Evolutionary conservation across 2,329 filamentous ascomycete species (phyloP).

Genomic region (Fusarium decemcellulare): DNA sequence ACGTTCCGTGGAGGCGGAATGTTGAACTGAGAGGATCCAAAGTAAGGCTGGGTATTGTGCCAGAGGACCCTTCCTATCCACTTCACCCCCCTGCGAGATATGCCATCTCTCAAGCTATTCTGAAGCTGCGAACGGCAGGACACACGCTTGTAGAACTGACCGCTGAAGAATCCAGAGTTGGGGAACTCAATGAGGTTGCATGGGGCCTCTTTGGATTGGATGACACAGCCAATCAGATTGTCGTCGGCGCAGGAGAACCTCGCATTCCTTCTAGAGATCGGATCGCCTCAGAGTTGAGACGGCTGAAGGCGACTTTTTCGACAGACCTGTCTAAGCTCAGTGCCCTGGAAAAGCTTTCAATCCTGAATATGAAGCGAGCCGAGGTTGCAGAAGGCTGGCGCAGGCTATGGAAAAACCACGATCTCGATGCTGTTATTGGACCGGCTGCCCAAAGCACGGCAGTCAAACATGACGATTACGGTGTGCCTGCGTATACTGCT

Average conservation of each 20-base stretch:
- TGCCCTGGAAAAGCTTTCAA: constrained; percentile 53
- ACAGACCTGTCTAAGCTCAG: background rate
- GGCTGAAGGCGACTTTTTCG: background rate
- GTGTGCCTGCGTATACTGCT: constrained; percentile 60
- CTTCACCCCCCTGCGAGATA: constrained; percentile 22
- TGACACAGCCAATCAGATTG: background rate
- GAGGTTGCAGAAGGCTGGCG: constrained; percentile 57
- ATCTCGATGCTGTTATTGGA: constrained; percentile 65
- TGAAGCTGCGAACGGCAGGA: constrained; percentile 1
- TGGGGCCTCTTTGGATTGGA: constrained; percentile 12
- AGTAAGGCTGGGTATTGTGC: constrained; percentile 16
- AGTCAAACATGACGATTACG: constrained; percentile 65
- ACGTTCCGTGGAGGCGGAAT: constrained; percentile 21
- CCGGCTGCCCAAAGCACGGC: constrained; percentile 65
- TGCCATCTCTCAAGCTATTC: constrained; percentile 9
- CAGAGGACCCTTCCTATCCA: constrained; percentile 16
- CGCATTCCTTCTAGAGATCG: constrained; percentile 12
- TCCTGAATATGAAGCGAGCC: constrained; percentile 38
- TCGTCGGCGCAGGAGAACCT: constrained; percentile 15
- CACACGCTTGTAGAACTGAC: constrained; percentile 16
- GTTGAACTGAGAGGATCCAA: background rate
- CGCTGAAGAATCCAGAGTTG: constrained; percentile 5
- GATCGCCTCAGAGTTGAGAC: background rate
- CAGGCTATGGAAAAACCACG: constrained; percentile 55
- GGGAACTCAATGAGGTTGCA: constrained; percentile 24